These are phyloP conservation scores for Fusarium sp. DNA, from an alignment of 2,329 filamentous ascomycete genomes.

Conservation along the genomic window DNA sequence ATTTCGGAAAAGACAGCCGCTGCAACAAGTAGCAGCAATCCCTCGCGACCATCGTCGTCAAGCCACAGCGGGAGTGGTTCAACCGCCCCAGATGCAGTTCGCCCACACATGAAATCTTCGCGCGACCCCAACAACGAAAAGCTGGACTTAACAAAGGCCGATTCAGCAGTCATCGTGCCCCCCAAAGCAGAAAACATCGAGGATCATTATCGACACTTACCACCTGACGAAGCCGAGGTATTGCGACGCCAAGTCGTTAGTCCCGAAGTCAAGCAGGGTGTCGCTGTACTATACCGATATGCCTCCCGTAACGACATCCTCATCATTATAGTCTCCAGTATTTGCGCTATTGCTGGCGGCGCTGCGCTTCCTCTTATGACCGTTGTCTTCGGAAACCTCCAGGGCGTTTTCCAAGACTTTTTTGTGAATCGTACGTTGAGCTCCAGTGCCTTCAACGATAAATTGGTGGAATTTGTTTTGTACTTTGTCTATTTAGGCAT, in stretches of 20 bases:
- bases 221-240: slow-evolving; percentile 73
- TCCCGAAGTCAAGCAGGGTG: slow-evolving; percentile 72
- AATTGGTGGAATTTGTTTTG: slow-evolving; percentile 73
- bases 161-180: slow-evolving; percentile 55
- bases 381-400: slow-evolving; percentile 81
- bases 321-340: slow-evolving; percentile 69
- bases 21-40: slow-evolving; percentile 35
- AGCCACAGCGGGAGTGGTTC: slow-evolving; percentile 51
- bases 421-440: slow-evolving; percentile 58
- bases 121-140: slow-evolving; percentile 32
- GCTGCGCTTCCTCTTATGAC: slow-evolving; percentile 85
- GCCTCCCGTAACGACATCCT: slow-evolving; percentile 72
- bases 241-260: slow-evolving; percentile 76
- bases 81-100: slow-evolving; percentile 40
- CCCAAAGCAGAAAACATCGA: slow-evolving; percentile 54
- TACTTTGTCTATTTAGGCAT: slow-evolving; percentile 90
- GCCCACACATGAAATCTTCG: slow-evolving; percentile 24
- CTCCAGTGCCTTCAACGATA: slow-evolving; percentile 67
- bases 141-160: slow-evolving; percentile 54
- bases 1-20: slow-evolving; percentile 43
- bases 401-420: slow-evolving; percentile 76
- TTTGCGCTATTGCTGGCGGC: slow-evolving; percentile 78
- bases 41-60: slow-evolving; percentile 48
- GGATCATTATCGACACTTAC: slow-evolving; percentile 71
- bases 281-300: slow-evolving; percentile 76